A percentile compares a stretch with the other conserved stretches of the same genome.
Conservation (phyloP, 257 asterid genomes). For the Solanum pimpinellifolium region DNA sequence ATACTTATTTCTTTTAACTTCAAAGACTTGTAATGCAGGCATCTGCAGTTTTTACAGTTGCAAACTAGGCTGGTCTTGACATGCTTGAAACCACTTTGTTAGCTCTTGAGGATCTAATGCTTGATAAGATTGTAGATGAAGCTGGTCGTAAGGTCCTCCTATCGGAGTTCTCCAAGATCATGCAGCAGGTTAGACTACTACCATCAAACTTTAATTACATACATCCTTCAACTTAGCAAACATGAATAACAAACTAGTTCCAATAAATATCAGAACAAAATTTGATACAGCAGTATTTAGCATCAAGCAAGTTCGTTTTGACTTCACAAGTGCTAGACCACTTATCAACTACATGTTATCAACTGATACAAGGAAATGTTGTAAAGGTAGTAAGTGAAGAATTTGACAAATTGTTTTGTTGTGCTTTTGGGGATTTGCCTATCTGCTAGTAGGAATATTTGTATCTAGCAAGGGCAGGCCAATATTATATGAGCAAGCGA, state of each 20-base stretch:
- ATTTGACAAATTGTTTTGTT: not conserved
- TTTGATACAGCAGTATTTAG: not conserved
- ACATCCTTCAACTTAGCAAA: not conserved
- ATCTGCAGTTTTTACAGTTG: slow-evolving; percentile 73
- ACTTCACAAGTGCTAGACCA: not conserved
- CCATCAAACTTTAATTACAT: not conserved
- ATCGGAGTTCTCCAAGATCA: slow-evolving; percentile 74
- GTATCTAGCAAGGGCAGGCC: slow-evolving; percentile 94
- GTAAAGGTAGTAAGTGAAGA: not conserved
- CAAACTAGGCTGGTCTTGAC: slow-evolving; percentile 95
- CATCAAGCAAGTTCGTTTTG: not conserved
- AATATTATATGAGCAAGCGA: slow-evolving; percentile 66
- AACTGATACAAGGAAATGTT: not conserved
- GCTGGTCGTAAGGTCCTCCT: slow-evolving; percentile 69
- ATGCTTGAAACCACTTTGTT: slow-evolving; percentile 93
- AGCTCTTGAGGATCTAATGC: slow-evolving; percentile 84
- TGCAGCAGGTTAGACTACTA: slow-evolving; percentile 67
- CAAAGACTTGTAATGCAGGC: slow-evolving; percentile 33
- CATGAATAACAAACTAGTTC: not conserved
- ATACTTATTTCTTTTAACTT: not conserved
- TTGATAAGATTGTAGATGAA: slow-evolving; percentile 80
- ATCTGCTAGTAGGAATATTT: slow-evolving; percentile 68
- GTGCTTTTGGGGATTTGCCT: slow-evolving; percentile 54
- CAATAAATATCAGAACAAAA: not conserved
- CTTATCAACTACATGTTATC: too few species aligned